phyloP scores from a whole-genome alignment of 352 stramenopile species.

The Globisporangium ultimum region DNA sequence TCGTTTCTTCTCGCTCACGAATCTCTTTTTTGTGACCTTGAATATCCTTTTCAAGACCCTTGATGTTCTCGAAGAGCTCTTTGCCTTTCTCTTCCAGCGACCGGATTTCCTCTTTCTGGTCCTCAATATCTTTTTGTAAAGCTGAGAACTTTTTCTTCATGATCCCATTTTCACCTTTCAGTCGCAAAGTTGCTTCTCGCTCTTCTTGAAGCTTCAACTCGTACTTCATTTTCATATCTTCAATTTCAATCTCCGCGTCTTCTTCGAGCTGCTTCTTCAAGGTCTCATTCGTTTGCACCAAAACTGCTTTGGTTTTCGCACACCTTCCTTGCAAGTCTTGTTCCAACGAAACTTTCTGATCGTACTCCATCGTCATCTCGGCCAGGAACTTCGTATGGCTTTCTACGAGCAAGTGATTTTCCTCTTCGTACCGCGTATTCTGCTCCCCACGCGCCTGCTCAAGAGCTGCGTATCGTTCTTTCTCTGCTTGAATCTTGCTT shows the following conservation, averaged over 20 bases:
- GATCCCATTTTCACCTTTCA: constrained; percentile 96
- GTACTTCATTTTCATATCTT: constrained; percentile 90
- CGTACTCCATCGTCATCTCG: constrained; percentile 92
- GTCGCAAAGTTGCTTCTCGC: constrained; percentile 87
- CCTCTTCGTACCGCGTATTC: constrained; percentile 68
- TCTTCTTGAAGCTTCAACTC: constrained; percentile 89
- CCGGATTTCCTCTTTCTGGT: constrained; percentile 94
- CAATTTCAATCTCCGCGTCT: constrained; percentile 92
- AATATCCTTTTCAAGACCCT: constrained; percentile 91
- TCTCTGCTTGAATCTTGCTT: constrained; percentile 88
- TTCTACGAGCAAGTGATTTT: constrained; percentile 76
- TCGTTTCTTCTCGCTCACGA: constrained; percentile 91
- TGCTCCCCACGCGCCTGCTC: constrained; percentile 71
- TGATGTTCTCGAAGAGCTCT: constrained; percentile 91
- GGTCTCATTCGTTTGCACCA: constrained; percentile 88
- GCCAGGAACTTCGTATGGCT: constrained; percentile 84
- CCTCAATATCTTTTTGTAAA: constrained; percentile 93
- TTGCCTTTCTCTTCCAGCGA: constrained; percentile 90
- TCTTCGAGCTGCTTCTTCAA: constrained; percentile 91
- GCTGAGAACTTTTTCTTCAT: constrained; percentile 97
- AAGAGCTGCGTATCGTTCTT: constrained; percentile 85
- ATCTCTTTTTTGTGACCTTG: constrained; percentile 92
- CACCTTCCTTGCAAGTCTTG: constrained; percentile 68
- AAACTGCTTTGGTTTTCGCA: constrained; percentile 52
- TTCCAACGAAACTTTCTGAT: constrained; percentile 87